A percentile compares a stretch with the other conserved stretches of the same genome.
These are phyloP conservation scores for Fusarium hainanense DNA, from an alignment of 2,329 filamentous ascomycete genomes.

Conservation along the genomic window DNA sequence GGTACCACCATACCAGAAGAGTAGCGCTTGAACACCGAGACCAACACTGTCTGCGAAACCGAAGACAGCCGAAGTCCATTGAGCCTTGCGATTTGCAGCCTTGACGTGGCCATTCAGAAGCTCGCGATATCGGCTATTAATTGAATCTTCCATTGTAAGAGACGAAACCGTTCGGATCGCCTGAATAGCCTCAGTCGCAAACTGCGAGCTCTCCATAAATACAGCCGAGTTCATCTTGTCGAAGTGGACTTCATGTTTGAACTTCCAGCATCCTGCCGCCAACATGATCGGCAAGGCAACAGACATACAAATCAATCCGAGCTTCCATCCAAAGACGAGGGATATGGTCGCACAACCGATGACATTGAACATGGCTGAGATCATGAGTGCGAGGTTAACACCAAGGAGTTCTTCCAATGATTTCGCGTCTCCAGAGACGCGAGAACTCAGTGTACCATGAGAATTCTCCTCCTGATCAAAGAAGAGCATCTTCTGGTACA, in stretches of 20 bases:
- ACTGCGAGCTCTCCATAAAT: slow-evolving; percentile 70
- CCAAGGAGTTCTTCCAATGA: slow-evolving; percentile 50
- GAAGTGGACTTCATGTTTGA: slow-evolving; percentile 64
- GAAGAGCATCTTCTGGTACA: slow-evolving; percentile 46
- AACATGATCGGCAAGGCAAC: slow-evolving; percentile 51
- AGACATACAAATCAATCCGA: slow-evolving; percentile 53
- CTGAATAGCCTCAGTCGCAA: slow-evolving; percentile 70
- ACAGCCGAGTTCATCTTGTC: slow-evolving; percentile 67
- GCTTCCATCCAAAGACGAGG: slow-evolving; percentile 52
- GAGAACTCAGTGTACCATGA: slow-evolving; percentile 44
- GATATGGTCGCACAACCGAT: slow-evolving; percentile 47
- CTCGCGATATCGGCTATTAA: slow-evolving; percentile 54
- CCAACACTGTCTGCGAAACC: slow-evolving; percentile 54
- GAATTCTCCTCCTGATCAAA: slow-evolving; percentile 49
- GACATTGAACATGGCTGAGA: slow-evolving; percentile 47
- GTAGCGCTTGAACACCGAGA: slow-evolving; percentile 59
- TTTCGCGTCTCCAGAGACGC: slow-evolving; percentile 47
- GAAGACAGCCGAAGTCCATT: slow-evolving; percentile 50
- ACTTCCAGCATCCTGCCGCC: slow-evolving; percentile 50
- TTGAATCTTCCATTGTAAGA: slow-evolving; percentile 69
- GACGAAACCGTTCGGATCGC: slow-evolving; percentile 72
- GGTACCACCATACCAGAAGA: slow-evolving; percentile 62
- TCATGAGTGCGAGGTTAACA: slow-evolving; percentile 46
- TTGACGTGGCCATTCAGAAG: slow-evolving; percentile 52
- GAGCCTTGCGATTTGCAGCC: slow-evolving; percentile 47